These are phyloP conservation scores for Bryum argenteum DNA, from an alignment of 225 moss, liverwort and hornwort species.

Conservation along the genomic window DNA sequence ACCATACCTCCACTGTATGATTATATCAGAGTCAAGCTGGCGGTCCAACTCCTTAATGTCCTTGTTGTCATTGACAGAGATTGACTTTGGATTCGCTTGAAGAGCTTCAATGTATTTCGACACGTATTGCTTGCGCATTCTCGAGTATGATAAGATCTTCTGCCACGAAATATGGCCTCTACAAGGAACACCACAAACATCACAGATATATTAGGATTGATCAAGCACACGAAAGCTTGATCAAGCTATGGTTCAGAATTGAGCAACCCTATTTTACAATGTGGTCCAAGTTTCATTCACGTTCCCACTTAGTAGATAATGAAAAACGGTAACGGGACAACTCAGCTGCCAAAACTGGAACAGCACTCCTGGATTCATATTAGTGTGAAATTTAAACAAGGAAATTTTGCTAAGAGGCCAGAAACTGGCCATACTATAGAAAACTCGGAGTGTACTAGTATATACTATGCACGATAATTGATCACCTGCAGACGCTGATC, in stretches of 20 bases:
- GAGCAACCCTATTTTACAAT: background rate
- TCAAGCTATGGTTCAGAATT: background rate
- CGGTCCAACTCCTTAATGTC: conserved; percentile 72
- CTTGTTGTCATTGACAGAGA: conserved; percentile 68
- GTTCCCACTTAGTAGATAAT: background rate
- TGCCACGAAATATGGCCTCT: conserved; percentile 89
- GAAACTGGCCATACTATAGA: background rate
- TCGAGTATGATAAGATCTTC: conserved; percentile 60
- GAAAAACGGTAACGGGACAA: conserved; percentile 1
- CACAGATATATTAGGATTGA: conserved; percentile 22
- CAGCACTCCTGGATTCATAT: background rate
- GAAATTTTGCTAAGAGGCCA: conserved; percentile 17
- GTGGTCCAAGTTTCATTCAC: background rate
- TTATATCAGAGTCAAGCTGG: conserved; percentile 85
- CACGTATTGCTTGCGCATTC: conserved; percentile 71
- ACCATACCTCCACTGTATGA: conserved; percentile 87
- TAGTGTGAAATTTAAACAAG: background rate
- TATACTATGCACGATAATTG: conserved; percentile 3
- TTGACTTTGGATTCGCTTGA: conserved; percentile 62
- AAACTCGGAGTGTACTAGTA: conserved; percentile 11
- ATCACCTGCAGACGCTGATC: conserved; percentile 1
- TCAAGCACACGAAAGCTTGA: conserved; percentile 5
- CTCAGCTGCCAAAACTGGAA: background rate
- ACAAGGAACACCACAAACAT: conserved; percentile 24
- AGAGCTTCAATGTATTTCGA: conserved; percentile 79